Conservation (phyloP, 805 yeast species). For the Grigorovia transvaalensis region DNA sequence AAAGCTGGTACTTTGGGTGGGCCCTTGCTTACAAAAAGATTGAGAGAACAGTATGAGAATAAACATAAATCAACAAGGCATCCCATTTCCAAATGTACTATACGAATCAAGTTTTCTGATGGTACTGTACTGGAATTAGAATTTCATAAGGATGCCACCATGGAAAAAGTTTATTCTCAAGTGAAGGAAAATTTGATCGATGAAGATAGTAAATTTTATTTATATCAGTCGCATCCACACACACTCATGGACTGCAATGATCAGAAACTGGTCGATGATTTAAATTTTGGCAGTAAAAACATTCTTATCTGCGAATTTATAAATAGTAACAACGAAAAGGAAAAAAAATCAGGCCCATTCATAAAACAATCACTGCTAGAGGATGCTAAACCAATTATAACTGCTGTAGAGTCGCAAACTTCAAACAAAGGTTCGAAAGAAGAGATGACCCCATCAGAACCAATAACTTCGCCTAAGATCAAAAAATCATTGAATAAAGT, state of each 20-base stretch:
- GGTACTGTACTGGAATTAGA: conserved; percentile 39
- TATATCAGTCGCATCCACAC: conserved; percentile 43
- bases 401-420: conserved; percentile 14
- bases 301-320: conserved; percentile 30
- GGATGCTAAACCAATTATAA: conserved; percentile 27
- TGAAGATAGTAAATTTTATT: conserved; percentile 28
- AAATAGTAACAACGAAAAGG: neutral
- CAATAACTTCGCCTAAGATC: neutral
- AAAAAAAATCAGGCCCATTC: conserved; percentile 14
- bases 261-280: conserved; percentile 27
- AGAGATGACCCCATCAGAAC: neutral
- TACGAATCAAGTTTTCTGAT: conserved; percentile 53
- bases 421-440: neutral
- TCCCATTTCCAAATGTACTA: conserved; percentile 24
- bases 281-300: conserved; percentile 38
- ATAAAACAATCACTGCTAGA: conserved; percentile 23
- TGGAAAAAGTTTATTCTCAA: conserved; percentile 22
- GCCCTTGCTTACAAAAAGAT: conserved; percentile 34
- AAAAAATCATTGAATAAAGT: conserved; percentile 18
- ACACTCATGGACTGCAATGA: conserved; percentile 24
- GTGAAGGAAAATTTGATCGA: conserved; percentile 24
- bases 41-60: conserved; percentile 29
- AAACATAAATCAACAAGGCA: conserved; percentile 10
- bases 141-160: conserved; percentile 37
- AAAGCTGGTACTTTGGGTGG: conserved; percentile 31